Base-by-base conservation (phyloP, 164 flowering plant genomes). In the Stephania yunnanensis region DNA sequence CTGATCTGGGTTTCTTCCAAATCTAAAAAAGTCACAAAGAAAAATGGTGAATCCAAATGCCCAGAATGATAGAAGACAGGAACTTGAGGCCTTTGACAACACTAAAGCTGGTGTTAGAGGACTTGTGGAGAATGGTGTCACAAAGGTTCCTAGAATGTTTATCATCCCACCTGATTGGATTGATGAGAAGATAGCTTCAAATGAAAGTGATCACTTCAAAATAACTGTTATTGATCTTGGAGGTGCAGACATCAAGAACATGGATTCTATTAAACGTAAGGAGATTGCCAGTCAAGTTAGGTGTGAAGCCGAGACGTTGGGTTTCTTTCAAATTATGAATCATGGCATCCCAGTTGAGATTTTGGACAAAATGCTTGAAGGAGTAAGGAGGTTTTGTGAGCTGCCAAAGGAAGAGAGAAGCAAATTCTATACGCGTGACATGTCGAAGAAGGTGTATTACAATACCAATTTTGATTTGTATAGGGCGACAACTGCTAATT, bases 141-240 rank as follows among this genome's bases (percentile, higher is more conserved):
- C n/a, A 5, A 75, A 48, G 6, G 53, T 85, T 17, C 85, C 81
- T 3, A 61, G 50, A 31, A 73, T 85, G 3, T 80, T 85, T 75
- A 46, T 85, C 67, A 72, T 65, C 7, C 82, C 78, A 13, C 71
- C 76, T 2, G 73, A 80, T 29, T 72, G 72, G 31, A 68, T 50
- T 15, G 12, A 22, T 17, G 71, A 65, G 65, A 50, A 15, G 15
- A 50, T 50, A 15, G 15, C 15, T 50, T 50, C 55, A 50, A 9
- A 50, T 50, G 15, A 50, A 15, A 50, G 15, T 10, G 12, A 36
- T 36, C 42, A 50, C 55, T 50, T 58, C 19, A 58, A 6, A 20
- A 71, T 52, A 68, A 79, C 83, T 1, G n/a, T 82, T 31, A 80
- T 83, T 55, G 74, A 78, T 45, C 71, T 78, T 25, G 72, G 44